Evolutionary conservation across 2,329 filamentous ascomycete species (phyloP), one percentile per base, ranked within the genome.

Genomic region (Fusarium heterosporum): DNA sequence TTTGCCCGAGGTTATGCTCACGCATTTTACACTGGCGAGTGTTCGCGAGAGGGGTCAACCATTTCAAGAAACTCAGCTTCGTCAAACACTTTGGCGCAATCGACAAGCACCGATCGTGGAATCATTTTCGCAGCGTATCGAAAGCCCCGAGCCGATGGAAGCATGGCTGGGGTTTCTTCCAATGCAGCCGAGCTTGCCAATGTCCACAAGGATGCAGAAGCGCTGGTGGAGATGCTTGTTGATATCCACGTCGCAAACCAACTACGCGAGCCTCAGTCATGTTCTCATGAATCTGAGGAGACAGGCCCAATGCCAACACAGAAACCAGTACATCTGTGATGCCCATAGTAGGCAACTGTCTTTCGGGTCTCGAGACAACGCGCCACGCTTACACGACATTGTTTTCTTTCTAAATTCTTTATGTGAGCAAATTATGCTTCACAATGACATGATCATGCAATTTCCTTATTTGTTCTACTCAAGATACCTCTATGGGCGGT

Each of bases 101-200:
- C 73, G 59, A 52, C 67, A 60, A 69, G 62, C 57, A 78, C 79
- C 50, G 82, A 86, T 66, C 79, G 83, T 30, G 85, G 85, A 43
- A 83, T 87, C 57, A 81, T 87, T 7, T 87, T 87, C 54, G 85
- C 84, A 1, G 85, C 84, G 0, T 87, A 87, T 66, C 79, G 84
- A 22, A 82, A 83, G 62, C 82, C 83, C 16, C 76, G 78, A 40
- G 73, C 72, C 9, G 80, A 79, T 25, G 77, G 77, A 16, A 73
- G 71, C 29, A 75, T 77, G 39, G 72, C 77, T 13, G 75, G 75
- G 13, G 78, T 78, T 45, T 76, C 73, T 55, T 77, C 77, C 30
- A 70, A 61, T 22, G 72, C 76, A 12, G 75, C 75, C 9, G 82
- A 85, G 66, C 79, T 87, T 4, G 78, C 78, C 10, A 77, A 77